Conservation (phyloP, 345 rosid species). For the Firmiana major region DNA sequence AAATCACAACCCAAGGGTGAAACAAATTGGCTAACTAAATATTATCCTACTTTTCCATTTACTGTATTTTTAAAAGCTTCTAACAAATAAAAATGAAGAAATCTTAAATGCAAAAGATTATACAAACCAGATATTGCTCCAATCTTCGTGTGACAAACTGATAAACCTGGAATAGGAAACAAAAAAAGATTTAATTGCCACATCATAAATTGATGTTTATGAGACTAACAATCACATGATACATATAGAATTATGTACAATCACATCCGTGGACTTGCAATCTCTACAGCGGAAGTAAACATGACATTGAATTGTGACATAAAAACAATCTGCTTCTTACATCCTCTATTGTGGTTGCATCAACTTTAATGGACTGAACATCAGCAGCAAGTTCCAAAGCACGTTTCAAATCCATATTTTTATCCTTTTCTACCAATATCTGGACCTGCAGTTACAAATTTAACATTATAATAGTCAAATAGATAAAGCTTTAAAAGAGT, state of each 20-base stretch:
- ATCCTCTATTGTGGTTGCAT: slow-evolving; percentile 52
- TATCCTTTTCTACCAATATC: slow-evolving; percentile 74
- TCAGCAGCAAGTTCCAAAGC: slow-evolving; percentile 71
- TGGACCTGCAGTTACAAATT: slow-evolving; percentile 56
- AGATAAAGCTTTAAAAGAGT: background rate
- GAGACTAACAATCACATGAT: background rate
- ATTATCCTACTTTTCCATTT: background rate
- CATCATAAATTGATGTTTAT: slow-evolving; percentile 2
- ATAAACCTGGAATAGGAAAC: slow-evolving; percentile 43
- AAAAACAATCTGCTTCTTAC: slow-evolving; percentile 43
- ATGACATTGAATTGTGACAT: background rate
- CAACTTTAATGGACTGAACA: slow-evolving; percentile 67
- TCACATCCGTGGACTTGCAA: background rate
- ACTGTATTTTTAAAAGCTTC: background rate
- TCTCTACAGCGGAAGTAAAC: slow-evolving; percentile 1
- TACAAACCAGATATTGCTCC: slow-evolving; percentile 85
- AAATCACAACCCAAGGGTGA: background rate
- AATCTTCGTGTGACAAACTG: slow-evolving; percentile 84
- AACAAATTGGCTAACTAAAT: background rate
- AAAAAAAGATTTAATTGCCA: background rate
- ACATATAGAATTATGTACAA: background rate
- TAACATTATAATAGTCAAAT: slow-evolving; percentile 11
- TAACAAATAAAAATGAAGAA: background rate
- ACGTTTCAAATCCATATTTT: slow-evolving; percentile 53
- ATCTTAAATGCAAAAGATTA: slow-evolving; percentile 11